Percentiles rank a stretch among this genome's conserved stretches.
Evolutionary conservation across 2,329 filamentous ascomycete species (phyloP).

Genomic region (Septoria linicola): DNA sequence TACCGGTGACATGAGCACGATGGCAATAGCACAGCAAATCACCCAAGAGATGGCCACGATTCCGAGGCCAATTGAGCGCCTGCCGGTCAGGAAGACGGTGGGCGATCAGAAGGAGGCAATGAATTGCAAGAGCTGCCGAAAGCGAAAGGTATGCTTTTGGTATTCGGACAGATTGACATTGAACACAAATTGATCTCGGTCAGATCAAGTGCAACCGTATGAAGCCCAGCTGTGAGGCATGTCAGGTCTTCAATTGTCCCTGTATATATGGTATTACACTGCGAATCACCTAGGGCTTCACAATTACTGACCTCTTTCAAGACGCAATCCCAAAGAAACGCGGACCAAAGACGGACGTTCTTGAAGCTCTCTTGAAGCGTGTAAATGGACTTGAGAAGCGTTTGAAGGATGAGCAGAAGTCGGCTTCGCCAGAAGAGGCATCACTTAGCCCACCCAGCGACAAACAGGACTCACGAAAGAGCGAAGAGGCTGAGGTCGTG

Average conservation of each 20-base stretch:
- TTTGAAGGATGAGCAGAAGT: slow-evolving; percentile 59
- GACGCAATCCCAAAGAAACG: slow-evolving; percentile 88
- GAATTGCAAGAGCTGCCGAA: slow-evolving; percentile 94
- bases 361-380: slow-evolving; percentile 79
- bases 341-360: slow-evolving; percentile 84
- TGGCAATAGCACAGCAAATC: slow-evolving; percentile 25
- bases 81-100: slow-evolving; percentile 68
- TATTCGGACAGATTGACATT: not conserved
- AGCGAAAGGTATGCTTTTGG: slow-evolving; percentile 68
- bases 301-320: slow-evolving; percentile 38
- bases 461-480: slow-evolving; percentile 3
- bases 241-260: slow-evolving; percentile 82
- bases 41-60: slow-evolving; percentile 45
- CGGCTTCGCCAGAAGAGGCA: slow-evolving; percentile 38
- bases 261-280: slow-evolving; percentile 72
- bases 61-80: slow-evolving; percentile 74
- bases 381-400: slow-evolving; percentile 82
- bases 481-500: slow-evolving; percentile 9
- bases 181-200: not conserved
- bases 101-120: slow-evolving; percentile 83
- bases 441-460: slow-evolving; percentile 13
- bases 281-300: not conserved
- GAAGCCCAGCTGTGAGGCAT: slow-evolving; percentile 81
- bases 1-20: slow-evolving; percentile 17
- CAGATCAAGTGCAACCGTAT: slow-evolving; percentile 91